phyloP scores from a whole-genome alignment of 495 filamentous ascomycete genomes.

The Podospora anserina region DNA sequence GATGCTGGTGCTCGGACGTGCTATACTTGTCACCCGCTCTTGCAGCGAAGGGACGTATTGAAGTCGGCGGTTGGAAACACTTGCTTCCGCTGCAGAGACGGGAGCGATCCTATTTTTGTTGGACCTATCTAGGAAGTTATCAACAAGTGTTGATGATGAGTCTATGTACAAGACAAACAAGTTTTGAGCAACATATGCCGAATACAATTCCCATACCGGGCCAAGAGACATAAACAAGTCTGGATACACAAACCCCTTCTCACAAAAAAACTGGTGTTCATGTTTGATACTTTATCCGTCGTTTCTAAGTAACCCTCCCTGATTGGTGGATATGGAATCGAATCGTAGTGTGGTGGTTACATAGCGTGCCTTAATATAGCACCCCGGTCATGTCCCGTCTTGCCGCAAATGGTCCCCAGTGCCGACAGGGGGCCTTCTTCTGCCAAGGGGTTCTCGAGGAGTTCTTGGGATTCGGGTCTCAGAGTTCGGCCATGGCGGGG shows the following conservation, averaged over 20 bases:
- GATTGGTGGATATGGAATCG: neutral
- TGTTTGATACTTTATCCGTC: neutral
- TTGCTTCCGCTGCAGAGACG: conserved; percentile 10
- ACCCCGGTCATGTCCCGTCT: conserved; percentile 1
- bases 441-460: neutral
- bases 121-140: neutral
- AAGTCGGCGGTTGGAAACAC: conserved; percentile 27
- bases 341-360: conserved; percentile 1
- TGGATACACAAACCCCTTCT: neutral
- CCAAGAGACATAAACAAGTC: conserved; percentile 6
- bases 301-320: neutral
- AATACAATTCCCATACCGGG: neutral
- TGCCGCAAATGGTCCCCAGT: conserved; percentile 9
- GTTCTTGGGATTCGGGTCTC: conserved; percentile 10
- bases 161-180: conserved; percentile 7
- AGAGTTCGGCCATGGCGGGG: conserved; percentile 6
- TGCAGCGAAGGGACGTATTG: conserved; percentile 6
- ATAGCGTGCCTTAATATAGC: conserved; percentile 9
- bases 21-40: conserved; percentile 26
- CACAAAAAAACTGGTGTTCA: neutral
- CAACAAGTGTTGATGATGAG: conserved; percentile 3
- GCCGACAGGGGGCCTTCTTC: conserved; percentile 1
- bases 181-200: neutral
- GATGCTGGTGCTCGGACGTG: conserved; percentile 2
- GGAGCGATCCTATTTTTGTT: conserved; percentile 15